phyloP scores from a whole-genome alignment of 1,139 yeast genomes.

The Scheffersomyces stambukii region DNA sequence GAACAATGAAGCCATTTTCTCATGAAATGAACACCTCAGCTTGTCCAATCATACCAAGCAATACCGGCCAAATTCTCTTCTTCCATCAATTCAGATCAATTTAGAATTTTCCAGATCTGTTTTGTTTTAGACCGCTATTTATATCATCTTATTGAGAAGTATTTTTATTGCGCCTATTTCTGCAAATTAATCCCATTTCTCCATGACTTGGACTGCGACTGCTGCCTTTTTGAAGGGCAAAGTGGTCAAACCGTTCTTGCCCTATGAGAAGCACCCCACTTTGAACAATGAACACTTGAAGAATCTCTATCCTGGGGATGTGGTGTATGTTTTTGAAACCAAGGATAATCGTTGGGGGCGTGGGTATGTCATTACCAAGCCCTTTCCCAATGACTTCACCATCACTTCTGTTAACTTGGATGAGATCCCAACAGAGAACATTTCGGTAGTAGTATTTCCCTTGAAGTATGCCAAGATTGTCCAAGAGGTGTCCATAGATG shows the following conservation, averaged over 20 bases:
- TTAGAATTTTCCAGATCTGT: no score
- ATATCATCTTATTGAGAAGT: no score
- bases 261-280: conserved; percentile 49
- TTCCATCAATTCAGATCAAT: no score
- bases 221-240: conserved; percentile 43
- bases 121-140: no score
- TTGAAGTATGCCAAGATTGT: conserved; percentile 43
- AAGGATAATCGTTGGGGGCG: conserved; percentile 70
- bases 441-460: conserved; percentile 59
- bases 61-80: no score
- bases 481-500: conserved; percentile 27
- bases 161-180: no score
- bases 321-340: conserved; percentile 71
- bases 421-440: conserved; percentile 53
- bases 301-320: conserved; percentile 77
- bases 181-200: no score
- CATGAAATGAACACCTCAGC: no score
- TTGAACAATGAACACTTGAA: conserved; percentile 38
- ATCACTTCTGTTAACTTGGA: conserved; percentile 59
- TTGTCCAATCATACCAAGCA: no score
- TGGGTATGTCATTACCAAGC: conserved; percentile 63
- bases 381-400: conserved; percentile 67
- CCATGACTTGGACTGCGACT: conserved; percentile 36
- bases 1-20: no score
- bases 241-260: conserved; percentile 57